Percentiles rank a stretch among this genome's conserved stretches.
Conservation (phyloP, 164 flowering plant species). For the Dillenia suffruticosa region DNA sequence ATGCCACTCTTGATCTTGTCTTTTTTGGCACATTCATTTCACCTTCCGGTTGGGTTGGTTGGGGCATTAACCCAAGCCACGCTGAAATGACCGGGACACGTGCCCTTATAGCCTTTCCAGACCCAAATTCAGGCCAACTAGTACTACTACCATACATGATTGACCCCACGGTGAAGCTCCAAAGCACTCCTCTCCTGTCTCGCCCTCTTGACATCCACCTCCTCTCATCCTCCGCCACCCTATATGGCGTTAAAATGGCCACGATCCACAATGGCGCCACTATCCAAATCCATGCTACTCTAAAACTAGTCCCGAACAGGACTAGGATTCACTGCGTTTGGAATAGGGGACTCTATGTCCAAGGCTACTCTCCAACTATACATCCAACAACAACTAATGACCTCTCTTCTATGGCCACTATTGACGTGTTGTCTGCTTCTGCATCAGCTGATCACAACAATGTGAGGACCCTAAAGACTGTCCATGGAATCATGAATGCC, state of each 20-base stretch:
- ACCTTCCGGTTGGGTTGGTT: conserved; percentile 96
- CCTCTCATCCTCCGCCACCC: conserved; percentile 59
- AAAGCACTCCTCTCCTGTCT: conserved; percentile 61
- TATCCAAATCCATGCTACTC: conserved; percentile 58
- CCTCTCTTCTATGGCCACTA: conserved; percentile 62
- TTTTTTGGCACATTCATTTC: conserved; percentile 88
- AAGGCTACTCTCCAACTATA: conserved; percentile 95
- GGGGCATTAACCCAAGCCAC: conserved; percentile 79
- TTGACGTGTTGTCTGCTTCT: conserved; percentile 57
- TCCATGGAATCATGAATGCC: conserved; percentile 65
- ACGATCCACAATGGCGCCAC: conserved; percentile 64
- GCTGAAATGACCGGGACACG: conserved; percentile 81
- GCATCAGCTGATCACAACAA: conserved; percentile 21
- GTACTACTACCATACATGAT: conserved; percentile 68
- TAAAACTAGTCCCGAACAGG: conserved; percentile 55
- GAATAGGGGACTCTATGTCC: conserved; percentile 93
- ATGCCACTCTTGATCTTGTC: conserved; percentile 68
- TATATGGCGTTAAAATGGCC: conserved; percentile 64
- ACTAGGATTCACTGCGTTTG: conserved; percentile 66
- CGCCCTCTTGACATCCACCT: conserved; percentile 71
- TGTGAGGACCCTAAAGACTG: conserved; percentile 27
- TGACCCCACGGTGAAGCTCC: conserved; percentile 80
- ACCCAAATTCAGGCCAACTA: conserved; percentile 71
- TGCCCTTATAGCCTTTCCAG: conserved; percentile 77
- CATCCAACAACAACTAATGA: conserved; percentile 74